Evolutionary conservation across 2,329 filamentous ascomycete species (phyloP).

Genomic region (Sporothrix dimorphospora): DNA sequence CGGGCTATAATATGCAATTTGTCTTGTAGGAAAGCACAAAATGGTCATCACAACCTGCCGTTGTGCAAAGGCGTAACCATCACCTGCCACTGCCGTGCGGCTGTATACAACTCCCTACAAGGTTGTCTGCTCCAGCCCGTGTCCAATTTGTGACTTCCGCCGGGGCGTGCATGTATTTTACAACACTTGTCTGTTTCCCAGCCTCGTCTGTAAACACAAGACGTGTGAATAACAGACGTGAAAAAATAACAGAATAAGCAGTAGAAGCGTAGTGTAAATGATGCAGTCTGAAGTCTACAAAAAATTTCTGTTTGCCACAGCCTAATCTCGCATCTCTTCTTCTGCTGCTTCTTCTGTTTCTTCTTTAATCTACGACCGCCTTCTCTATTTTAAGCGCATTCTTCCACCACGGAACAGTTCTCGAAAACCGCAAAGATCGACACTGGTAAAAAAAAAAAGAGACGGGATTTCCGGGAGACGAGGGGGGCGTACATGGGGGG

Average conservation of each 20-base stretch:
- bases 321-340: neutral
- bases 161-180: neutral
- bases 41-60: neutral
- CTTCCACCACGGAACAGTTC: conserved; percentile 16
- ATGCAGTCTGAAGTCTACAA: neutral
- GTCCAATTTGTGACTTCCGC: neutral
- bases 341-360: conserved; percentile 9
- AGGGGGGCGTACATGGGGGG: neutral
- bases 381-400: conserved; percentile 23
- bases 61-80: neutral
- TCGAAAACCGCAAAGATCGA: conserved; percentile 23
- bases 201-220: neutral
- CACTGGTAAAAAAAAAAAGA: neutral
- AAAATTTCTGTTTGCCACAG: neutral
- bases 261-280: neutral
- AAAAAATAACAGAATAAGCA: neutral
- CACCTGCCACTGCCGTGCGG: neutral
- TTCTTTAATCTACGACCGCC: neutral
- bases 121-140: neutral
- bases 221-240: neutral
- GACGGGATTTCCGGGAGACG: conserved; percentile 18
- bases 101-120: neutral
- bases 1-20: neutral
- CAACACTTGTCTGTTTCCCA: neutral
- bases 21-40: neutral